Percentiles rank a stretch among this genome's conserved stretches.
These are phyloP conservation scores for Mycena rebaudengoi DNA, from an alignment of 768 basidiomycete species.

Conservation along the genomic window DNA sequence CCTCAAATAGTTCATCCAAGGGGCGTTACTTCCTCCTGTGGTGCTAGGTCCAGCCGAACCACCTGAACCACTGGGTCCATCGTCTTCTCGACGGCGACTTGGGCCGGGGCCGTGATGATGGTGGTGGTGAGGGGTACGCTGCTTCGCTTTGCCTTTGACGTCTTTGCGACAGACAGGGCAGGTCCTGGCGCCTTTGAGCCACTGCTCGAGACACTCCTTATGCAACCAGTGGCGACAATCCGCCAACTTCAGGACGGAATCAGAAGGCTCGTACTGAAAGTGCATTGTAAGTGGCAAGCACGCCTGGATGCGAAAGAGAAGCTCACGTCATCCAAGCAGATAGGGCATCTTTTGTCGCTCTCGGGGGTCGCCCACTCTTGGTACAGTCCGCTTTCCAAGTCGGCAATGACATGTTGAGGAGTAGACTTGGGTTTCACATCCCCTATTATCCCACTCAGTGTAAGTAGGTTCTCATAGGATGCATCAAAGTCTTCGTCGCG, in stretches of 20 bases:
- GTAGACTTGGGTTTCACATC: conserved; percentile 75
- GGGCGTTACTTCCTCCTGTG: conserved; percentile 2
- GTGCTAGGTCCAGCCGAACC: not conserved
- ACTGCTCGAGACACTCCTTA: conserved; percentile 82
- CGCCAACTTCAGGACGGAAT: conserved; percentile 69
- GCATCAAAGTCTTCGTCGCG: conserved; percentile 80
- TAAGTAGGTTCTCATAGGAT: conserved; percentile 76
- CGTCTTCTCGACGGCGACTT: conserved; percentile 11
- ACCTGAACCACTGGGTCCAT: conserved; percentile 6
- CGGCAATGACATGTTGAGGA: conserved; percentile 65
- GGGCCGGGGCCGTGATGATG: conserved; percentile 3
- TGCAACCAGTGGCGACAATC: conserved; percentile 87
- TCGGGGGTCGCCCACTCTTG: conserved; percentile 74
- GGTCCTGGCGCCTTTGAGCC: conserved; percentile 78
- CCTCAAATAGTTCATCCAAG: conserved; percentile 21
- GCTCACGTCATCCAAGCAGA: conserved; percentile 86
- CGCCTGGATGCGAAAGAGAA: conserved; percentile 11
- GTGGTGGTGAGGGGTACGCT: not conserved
- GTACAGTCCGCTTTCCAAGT: conserved; percentile 67
- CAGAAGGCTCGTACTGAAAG: conserved; percentile 67
- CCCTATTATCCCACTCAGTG: conserved; percentile 66
- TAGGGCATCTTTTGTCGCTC: conserved; percentile 81
- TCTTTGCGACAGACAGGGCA: conserved; percentile 84
- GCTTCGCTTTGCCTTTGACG: conserved; percentile 44
- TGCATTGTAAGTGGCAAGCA: conserved; percentile 6